phyloP scores from a whole-genome alignment of 345 rosid species.

The Raphanus raphanistrum region DNA sequence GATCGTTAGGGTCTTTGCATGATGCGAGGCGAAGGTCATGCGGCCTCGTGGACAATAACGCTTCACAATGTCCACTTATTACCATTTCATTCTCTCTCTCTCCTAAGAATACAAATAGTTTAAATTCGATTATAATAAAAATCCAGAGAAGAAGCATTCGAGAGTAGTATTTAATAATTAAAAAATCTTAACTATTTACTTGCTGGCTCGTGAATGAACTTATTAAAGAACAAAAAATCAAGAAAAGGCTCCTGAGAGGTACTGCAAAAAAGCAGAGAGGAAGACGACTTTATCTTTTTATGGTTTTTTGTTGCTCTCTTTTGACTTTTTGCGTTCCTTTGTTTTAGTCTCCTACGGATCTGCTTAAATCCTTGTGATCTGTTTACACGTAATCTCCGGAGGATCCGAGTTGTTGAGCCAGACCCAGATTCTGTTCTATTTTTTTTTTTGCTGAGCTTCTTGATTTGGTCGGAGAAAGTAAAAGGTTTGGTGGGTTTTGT shows the following conservation, averaged over 20 bases:
- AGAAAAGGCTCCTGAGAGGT: slow-evolving; percentile 28
- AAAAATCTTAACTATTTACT: slow-evolving; percentile 26
- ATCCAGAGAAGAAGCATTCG: slow-evolving; percentile 26
- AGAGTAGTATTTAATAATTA: neutral
- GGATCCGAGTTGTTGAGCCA: slow-evolving; percentile 23
- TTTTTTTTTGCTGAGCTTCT: slow-evolving; percentile 20
- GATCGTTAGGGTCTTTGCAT: slow-evolving; percentile 35
- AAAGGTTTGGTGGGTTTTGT: slow-evolving; percentile 2
- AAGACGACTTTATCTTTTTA: slow-evolving; percentile 40
- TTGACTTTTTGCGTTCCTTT: slow-evolving; percentile 40
- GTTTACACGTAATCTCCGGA: slow-evolving; percentile 25
- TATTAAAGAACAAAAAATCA: slow-evolving; percentile 31
- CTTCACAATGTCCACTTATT: slow-evolving; percentile 40
- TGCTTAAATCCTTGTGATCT: slow-evolving; percentile 36
- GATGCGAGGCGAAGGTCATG: slow-evolving; percentile 45
- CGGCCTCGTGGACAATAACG: slow-evolving; percentile 44
- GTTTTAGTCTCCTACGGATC: slow-evolving; percentile 32
- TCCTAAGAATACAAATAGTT: neutral
- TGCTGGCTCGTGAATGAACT: slow-evolving; percentile 37
- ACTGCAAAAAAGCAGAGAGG: slow-evolving; percentile 29
- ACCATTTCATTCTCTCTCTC: slow-evolving; percentile 23
- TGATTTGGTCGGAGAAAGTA: slow-evolving; percentile 31
- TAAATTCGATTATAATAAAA: slow-evolving; percentile 24
- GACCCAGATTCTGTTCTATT: slow-evolving; percentile 30
- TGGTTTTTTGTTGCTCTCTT: slow-evolving; percentile 37